phyloP scores from a whole-genome alignment of 352 stramenopile genomes.

The Phytophthora sp. region DNA sequence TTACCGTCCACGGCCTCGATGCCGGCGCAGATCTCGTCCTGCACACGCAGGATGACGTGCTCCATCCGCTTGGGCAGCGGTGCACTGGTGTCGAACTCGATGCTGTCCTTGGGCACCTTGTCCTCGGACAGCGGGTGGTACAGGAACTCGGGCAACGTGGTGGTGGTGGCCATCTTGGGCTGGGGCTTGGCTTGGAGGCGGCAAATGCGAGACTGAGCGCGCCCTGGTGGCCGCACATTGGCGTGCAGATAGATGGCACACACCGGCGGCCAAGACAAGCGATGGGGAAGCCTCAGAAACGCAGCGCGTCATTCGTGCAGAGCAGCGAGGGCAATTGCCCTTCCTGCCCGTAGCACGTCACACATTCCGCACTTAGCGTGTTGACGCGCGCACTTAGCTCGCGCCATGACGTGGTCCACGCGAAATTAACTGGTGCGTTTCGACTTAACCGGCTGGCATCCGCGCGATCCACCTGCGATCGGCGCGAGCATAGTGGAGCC shows the following conservation, averaged over 20 bases:
- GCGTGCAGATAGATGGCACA: constrained; percentile 28
- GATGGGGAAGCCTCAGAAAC: constrained; percentile 24
- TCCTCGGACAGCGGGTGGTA: constrained; percentile 62
- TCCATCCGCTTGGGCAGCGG: constrained; percentile 79
- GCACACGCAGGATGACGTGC: constrained; percentile 73
- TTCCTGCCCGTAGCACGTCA: constrained; percentile 16
- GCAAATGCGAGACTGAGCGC: constrained; percentile 29
- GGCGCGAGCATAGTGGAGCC: not conserved
- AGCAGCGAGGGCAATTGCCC: constrained; percentile 10
- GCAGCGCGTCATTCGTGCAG: constrained; percentile 22
- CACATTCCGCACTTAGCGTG: constrained; percentile 14
- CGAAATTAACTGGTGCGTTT: not conserved
- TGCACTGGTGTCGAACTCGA: constrained; percentile 74
- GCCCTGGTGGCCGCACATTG: constrained; percentile 7
- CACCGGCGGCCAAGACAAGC: constrained; percentile 13
- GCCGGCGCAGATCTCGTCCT: constrained; percentile 81
- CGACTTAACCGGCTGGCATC: no score
- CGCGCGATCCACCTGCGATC: no score
- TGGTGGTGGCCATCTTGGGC: constrained; percentile 16
- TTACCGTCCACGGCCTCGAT: constrained; percentile 92
- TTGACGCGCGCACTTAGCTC: constrained; percentile 9
- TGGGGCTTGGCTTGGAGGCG: constrained; percentile 5
- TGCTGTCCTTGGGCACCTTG: constrained; percentile 55
- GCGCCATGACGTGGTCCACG: constrained; percentile 10
- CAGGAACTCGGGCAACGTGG: constrained; percentile 47